A percentile compares a stretch with the other conserved stretches of the same genome.
Conservation (phyloP, 2,329 filamentous ascomycete genomes). For the Coniella lustricola region DNA sequence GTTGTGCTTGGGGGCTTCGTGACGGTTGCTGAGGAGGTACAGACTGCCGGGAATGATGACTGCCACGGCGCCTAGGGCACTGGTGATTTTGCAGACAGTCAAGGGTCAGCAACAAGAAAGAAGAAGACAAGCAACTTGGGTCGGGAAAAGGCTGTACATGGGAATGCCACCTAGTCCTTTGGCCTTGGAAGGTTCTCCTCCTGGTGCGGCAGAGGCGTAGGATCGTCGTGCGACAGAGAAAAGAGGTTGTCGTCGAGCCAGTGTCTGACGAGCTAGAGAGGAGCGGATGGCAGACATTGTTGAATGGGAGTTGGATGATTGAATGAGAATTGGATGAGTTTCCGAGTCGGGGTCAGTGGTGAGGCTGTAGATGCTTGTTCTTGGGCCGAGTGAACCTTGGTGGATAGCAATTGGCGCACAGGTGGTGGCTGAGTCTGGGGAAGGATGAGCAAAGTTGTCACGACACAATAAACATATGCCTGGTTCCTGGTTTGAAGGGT, state of each 20-base stretch:
- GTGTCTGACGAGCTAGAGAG: neutral
- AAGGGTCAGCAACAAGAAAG: neutral
- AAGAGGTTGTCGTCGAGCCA: neutral
- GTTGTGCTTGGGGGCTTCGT: slow-evolving; percentile 4
- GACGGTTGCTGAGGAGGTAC: slow-evolving; percentile 3
- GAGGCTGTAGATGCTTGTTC: too few species aligned
- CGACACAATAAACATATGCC: too few species aligned
- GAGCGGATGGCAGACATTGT: slow-evolving; percentile 3
- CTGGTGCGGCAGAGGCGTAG: neutral
- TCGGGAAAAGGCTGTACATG: neutral
- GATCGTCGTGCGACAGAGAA: neutral
- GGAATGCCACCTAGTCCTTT: neutral
- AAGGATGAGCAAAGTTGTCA: too few species aligned
- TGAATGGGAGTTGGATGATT: neutral
- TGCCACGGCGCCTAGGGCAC: neutral
- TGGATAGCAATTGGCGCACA: too few species aligned
- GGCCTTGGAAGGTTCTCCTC: neutral
- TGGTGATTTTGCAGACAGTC: neutral
- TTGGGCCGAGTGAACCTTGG: too few species aligned
- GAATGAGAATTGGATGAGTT: too few species aligned
- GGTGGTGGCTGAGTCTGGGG: too few species aligned
- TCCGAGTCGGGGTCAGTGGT: too few species aligned
- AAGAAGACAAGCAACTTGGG: too few species aligned
- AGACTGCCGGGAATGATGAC: slow-evolving; percentile 1
- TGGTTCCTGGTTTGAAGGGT: too few species aligned